Base-by-base conservation (phyloP, 2,329 filamentous ascomycete species). In the Monosporascus sp. region DNA sequence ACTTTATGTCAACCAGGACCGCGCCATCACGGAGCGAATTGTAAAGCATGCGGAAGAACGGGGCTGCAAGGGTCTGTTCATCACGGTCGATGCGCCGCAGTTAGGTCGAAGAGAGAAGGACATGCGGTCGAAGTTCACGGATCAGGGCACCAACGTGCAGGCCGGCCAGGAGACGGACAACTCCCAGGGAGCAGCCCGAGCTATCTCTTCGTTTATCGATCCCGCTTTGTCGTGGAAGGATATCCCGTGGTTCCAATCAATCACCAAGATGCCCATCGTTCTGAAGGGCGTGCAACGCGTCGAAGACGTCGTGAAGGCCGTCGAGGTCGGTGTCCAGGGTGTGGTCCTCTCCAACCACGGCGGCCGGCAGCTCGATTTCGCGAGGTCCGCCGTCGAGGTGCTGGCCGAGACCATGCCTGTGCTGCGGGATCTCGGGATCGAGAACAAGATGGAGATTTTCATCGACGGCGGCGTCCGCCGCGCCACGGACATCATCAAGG, bases 261-360 rank as follows among this genome's bases (percentile, higher is more conserved):
- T 97, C 67, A 99, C 94, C 31, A 85, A 85, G 58, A 96, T 97
- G 87, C 94, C 94, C 52, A 95, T 99, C 67, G 82, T 97, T 50
- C 83, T 99, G 60, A 99, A 99, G 80, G 94, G 94, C 53, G 89
- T 99, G 11, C 94, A 99, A 77, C 85, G 93, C 24, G 91, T 96
- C 50, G 94, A 99, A 69, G 94, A 99, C 68, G 94, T 96, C 3
- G 79, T 97, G 58, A 83, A 85, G 54, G 94, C 94, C n/a, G 80
- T 88, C 60, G 89, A 95, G 56, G 78, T 77, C 18, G 90, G 90
- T 51, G 86, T 94, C 45, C 86, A 96, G 63, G 94, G 90, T 48
- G 90, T 97, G 20, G 93, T 97, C 7, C 80, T 99, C 11, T 96
- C 89, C 49, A 99, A 99, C 75, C 94, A 99, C 74, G 94, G 94